Conservation (phyloP, 768 basidiomycete species). For the Artomyces pyxidatus region DNA sequence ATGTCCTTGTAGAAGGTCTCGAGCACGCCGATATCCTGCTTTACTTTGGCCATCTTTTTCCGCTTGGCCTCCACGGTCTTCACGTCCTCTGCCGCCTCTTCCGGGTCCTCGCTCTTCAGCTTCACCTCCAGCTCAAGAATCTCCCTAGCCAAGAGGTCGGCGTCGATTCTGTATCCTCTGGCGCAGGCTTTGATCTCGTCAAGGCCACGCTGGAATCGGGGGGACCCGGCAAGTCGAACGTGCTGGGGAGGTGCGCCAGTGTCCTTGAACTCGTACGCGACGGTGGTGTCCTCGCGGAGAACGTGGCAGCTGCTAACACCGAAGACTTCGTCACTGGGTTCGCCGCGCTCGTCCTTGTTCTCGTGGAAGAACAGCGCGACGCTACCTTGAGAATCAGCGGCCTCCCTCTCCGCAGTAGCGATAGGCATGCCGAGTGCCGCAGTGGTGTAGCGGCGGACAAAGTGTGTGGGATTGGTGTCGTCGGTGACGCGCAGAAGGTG, state of each 20-base stretch:
- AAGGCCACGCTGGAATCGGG: constrained; percentile 16
- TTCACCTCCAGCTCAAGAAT: constrained; percentile 20
- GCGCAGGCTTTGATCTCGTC: constrained; percentile 20
- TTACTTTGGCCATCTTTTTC: constrained; percentile 16
- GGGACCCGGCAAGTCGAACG: constrained; percentile 8
- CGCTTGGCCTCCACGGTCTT: constrained; percentile 4
- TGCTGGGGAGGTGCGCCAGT: constrained; percentile 17
- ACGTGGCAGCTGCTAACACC: constrained; percentile 25
- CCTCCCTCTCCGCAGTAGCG: background rate
- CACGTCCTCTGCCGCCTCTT: background rate
- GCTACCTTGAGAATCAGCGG: background rate
- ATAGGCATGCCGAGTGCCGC: background rate
- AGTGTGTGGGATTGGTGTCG: constrained; percentile 13
- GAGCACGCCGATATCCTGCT: constrained; percentile 16
- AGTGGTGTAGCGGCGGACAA: background rate
- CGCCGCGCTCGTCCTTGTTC: constrained; percentile 20
- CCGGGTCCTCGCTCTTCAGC: constrained; percentile 17
- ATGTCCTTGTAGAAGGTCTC: constrained; percentile 19
- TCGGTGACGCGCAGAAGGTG: background rate
- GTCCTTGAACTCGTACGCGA: constrained; percentile 6
- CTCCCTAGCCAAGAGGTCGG: constrained; percentile 16
- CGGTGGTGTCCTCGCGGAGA: constrained; percentile 19
- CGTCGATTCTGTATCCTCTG: constrained; percentile 6
- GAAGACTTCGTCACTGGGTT: constrained; percentile 20
- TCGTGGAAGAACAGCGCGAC: constrained; percentile 15